phyloP scores from a whole-genome alignment of 2,329 filamentous ascomycete species.

The Hyphodiscus sp. region DNA sequence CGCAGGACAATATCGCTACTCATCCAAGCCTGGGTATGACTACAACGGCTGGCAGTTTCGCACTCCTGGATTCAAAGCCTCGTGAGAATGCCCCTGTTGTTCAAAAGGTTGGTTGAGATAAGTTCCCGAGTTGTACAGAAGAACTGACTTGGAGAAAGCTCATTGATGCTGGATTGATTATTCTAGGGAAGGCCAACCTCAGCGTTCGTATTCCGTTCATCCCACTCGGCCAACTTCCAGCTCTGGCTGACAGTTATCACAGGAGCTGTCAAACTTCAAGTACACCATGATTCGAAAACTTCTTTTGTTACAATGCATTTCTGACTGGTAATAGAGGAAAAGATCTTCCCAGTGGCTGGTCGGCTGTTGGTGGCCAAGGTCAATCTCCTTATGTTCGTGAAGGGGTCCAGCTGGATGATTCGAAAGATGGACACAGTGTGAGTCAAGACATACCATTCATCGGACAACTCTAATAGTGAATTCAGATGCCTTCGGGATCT shows the following conservation, averaged over 20 bases:
- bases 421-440: neutral
- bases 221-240: neutral
- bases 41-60: neutral
- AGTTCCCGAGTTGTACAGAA: no score
- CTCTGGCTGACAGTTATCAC: neutral
- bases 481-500: conserved; percentile 36
- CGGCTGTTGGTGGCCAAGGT: neutral
- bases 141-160: neutral
- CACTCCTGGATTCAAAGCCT: neutral
- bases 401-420: neutral
- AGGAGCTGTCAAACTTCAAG: neutral
- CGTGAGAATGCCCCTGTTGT: neutral
- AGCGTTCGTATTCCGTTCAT: neutral
- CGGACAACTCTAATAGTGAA: neutral
- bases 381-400: neutral
- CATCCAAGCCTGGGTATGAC: neutral
- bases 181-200: neutral
- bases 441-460: neutral
- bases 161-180: neutral
- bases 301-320: no score
- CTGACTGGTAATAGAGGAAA: neutral
- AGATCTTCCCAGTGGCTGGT: neutral
- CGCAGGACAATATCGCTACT: neutral
- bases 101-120: neutral
- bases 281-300: no score